phyloP scores from a whole-genome alignment of 805 yeast genomes.

The Kodamaea jinghongensis region DNA sequence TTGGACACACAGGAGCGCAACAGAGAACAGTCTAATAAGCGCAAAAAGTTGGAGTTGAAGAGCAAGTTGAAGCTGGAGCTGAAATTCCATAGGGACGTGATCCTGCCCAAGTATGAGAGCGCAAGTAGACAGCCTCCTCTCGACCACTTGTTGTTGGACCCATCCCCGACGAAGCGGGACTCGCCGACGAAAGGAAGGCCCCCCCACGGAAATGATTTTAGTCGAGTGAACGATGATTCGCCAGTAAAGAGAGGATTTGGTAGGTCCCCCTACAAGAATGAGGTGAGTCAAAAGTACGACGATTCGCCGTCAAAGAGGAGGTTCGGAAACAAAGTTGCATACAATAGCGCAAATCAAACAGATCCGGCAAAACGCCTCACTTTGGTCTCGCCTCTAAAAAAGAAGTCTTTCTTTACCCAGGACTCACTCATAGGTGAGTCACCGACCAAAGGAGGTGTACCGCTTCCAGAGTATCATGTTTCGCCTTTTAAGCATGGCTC shows the following conservation, averaged over 20 bases:
- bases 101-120: background rate
- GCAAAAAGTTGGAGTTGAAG: constrained; percentile 13
- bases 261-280: no score
- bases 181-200: constrained; percentile 3
- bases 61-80: constrained; percentile 15
- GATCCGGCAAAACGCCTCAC: no score
- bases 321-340: no score
- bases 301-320: no score
- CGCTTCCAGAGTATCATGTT: background rate
- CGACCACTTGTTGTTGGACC: constrained; percentile 6
- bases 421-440: background rate
- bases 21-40: constrained; percentile 10
- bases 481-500: background rate
- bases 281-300: no score
- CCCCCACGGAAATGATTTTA: no score
- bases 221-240: no score
- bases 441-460: no score
- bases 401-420: background rate
- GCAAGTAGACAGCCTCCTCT: constrained; percentile 1
- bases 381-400: no score
- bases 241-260: no score
- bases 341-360: no score
- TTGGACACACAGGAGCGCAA: constrained; percentile 19
- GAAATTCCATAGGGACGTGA: constrained; percentile 3
- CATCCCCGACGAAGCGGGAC: constrained; percentile 8